A percentile compares a stretch with the other conserved stretches of the same genome.
These are phyloP conservation scores for Aphanomyces astaci DNA, from an alignment of 352 stramenopile species.

Conservation along the genomic window DNA sequence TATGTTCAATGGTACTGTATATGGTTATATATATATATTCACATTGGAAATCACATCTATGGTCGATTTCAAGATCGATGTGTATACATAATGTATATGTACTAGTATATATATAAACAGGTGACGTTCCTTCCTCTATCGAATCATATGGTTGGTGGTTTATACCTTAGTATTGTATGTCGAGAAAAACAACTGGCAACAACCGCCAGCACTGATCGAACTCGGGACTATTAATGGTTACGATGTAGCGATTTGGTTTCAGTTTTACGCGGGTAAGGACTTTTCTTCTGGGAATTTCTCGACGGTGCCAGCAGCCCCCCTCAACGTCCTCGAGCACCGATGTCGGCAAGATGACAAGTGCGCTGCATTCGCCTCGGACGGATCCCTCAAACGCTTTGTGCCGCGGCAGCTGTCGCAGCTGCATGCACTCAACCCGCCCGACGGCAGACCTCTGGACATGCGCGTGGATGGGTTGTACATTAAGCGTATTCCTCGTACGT, in stretches of 20 bases:
- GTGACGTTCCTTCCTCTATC: too few species aligned
- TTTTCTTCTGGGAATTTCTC: slow-evolving; percentile 63
- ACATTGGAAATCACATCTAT: too few species aligned
- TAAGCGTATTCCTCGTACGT: slow-evolving; percentile 16
- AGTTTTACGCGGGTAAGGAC: slow-evolving; percentile 69
- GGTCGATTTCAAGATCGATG: too few species aligned
- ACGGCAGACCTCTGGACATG: not conserved
- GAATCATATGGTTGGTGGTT: too few species aligned
- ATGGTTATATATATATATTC: too few species aligned
- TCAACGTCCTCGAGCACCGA: slow-evolving; percentile 46
- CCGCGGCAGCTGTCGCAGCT: slow-evolving; percentile 65
- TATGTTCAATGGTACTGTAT: too few species aligned
- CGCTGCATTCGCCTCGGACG: slow-evolving; percentile 61
- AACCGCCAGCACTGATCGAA: too few species aligned
- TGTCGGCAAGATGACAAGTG: slow-evolving; percentile 62
- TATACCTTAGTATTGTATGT: too few species aligned
- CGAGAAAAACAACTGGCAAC: too few species aligned
- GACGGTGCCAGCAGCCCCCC: slow-evolving; percentile 24
- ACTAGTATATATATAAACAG: too few species aligned
- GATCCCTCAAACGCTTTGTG: slow-evolving; percentile 66
- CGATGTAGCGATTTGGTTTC: slow-evolving; percentile 50
- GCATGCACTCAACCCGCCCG: slow-evolving; percentile 35
- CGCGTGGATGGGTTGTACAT: slow-evolving; percentile 25
- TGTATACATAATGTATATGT: too few species aligned
- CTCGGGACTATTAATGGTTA: too few species aligned